Evolutionary conservation across 805 yeast species (phyloP).

Genomic region (Metschnikowia chrysomelidarum): DNA sequence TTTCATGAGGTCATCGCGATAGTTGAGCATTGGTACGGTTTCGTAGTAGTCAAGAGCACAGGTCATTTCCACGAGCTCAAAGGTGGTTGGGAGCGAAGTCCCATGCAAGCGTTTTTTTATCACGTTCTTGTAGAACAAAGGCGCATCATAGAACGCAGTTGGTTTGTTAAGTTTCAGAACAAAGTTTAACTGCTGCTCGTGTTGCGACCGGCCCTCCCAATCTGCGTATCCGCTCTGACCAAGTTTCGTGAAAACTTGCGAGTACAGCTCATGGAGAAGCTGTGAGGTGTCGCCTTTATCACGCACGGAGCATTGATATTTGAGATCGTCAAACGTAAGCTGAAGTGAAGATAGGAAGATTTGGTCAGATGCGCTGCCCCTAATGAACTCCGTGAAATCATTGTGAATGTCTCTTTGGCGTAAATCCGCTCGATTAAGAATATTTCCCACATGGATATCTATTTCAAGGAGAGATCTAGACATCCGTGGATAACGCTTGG

Average conservation of each 20-base stretch:
- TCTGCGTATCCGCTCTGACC: conserved; percentile 15
- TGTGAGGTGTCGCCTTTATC: conserved; percentile 23
- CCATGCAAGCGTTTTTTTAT: conserved; percentile 7
- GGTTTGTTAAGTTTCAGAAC: conserved; percentile 24
- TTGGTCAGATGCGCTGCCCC: conserved; percentile 13
- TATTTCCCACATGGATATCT: conserved; percentile 62
- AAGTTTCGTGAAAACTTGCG: conserved; percentile 16
- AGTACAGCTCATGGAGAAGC: conserved; percentile 17
- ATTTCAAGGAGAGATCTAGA: conserved; percentile 68
- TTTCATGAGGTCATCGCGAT: conserved; percentile 21
- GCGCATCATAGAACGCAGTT: conserved; percentile 7
- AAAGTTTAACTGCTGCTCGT: conserved; percentile 29
- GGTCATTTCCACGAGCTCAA: conserved; percentile 28
- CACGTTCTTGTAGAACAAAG: conserved; percentile 6
- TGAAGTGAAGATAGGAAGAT: conserved; percentile 47
- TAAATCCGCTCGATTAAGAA: conserved; percentile 52
- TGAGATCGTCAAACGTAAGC: conserved; percentile 59
- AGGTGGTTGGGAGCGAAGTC: conserved; percentile 26
- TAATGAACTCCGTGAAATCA: conserved; percentile 40
- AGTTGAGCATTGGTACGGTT: conserved; percentile 17
- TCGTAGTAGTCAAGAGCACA: conserved; percentile 14
- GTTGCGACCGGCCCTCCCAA: conserved; percentile 16
- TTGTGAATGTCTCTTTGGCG: conserved; percentile 49
- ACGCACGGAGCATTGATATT: conserved; percentile 45
- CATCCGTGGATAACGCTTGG: conserved; percentile 43